Evolutionary conservation across 345 rosid genomes (phyloP), one percentile per base, ranked within the genome.

Genomic region (Citrus glauca): DNA sequence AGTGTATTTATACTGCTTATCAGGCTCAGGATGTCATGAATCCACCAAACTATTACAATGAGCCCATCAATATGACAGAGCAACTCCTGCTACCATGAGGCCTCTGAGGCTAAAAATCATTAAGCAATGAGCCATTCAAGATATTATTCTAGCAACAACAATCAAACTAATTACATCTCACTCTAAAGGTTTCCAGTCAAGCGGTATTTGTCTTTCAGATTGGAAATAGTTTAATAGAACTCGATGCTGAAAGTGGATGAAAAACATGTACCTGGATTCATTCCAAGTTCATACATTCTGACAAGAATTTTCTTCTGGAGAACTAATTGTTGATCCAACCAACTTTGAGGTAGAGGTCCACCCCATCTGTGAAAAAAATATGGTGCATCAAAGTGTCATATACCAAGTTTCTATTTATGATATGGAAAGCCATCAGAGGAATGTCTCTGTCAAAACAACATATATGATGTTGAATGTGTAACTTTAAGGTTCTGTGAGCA

Each of bases 281-380:
- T 91, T 79, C 95, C 95, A 61, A 91, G 88, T 81, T 87, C 91
- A 76, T 84, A 83, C 90, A 91, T 91, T 81, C 92, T 89, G 60
- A 72, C 38, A 24, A 91, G 91, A 76, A 89, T 87, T 85, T 85
- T 87, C 84, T 89, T 89, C 87, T 89, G 93, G 79, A 89, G 79
- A 66, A 28, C 4, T 77, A 91, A 78, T 75, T 91, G 95, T 65
- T 86, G 88, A 73, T 82, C 84, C 55, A 89, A 73, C 95, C 95
- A 91, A 87, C 88, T 89, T 82, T 89, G 90, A 40, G 90, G 90
- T 6, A 89, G 81, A 64, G 93, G 92, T 79, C 95, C 95, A 74
- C 95, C 93, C 95, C 95, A 91, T 64, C 95, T 91, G 78, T 22
- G 8, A 77, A 35, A 56, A 62, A 76, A 76, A 50, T 13, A 24